A percentile compares a stretch with the other conserved stretches of the same genome.
phyloP scores from a whole-genome alignment of 257 asterid genomes.

The Nicotiana knightiana region DNA sequence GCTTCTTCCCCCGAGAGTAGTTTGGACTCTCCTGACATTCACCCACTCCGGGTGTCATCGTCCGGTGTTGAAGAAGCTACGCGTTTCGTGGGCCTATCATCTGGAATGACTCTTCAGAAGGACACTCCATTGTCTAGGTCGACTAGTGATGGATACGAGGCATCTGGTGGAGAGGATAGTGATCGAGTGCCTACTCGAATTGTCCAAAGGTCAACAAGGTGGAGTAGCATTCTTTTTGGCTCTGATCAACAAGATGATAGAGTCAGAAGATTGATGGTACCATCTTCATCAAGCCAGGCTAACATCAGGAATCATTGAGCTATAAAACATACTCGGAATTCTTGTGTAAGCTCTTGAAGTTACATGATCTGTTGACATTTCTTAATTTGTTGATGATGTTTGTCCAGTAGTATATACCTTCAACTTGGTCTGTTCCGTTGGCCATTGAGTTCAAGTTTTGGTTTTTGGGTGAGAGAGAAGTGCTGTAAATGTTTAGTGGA shows the following conservation, averaged over 20 bases:
- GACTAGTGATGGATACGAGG: slow-evolving; percentile 93
- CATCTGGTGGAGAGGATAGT: slow-evolving; percentile 98
- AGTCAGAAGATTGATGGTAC: slow-evolving; percentile 25
- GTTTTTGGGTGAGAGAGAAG: slow-evolving; percentile 4
- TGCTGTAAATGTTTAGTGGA: slow-evolving; percentile 9
- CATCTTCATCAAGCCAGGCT: slow-evolving; percentile 49
- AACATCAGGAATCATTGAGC: slow-evolving; percentile 44
- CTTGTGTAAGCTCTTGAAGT: slow-evolving; percentile 4
- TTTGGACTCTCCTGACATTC: slow-evolving; percentile 75
- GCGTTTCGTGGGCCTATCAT: slow-evolving; percentile 39
- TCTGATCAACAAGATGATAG: slow-evolving; percentile 48
- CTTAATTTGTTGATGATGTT: slow-evolving; percentile 12
- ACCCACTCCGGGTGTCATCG: slow-evolving; percentile 58
- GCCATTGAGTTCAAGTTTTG: not conserved
- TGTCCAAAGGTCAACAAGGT: slow-evolving; percentile 47
- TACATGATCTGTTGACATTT: not conserved
- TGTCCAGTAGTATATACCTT: slow-evolving; percentile 3
- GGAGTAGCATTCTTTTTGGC: slow-evolving; percentile 73
- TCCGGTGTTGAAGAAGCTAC: slow-evolving; percentile 56
- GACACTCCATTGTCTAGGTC: slow-evolving; percentile 71
- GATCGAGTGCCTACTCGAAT: slow-evolving; percentile 68
- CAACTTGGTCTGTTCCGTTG: slow-evolving; percentile 3
- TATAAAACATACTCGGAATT: not conserved
- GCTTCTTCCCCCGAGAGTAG: slow-evolving; percentile 94
- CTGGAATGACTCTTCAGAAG: slow-evolving; percentile 28